Evolutionary conservation across 2,329 filamentous ascomycete genomes (phyloP), one percentile per base, ranked within the genome.

Genomic region (Fusarium gaditjirri): DNA sequence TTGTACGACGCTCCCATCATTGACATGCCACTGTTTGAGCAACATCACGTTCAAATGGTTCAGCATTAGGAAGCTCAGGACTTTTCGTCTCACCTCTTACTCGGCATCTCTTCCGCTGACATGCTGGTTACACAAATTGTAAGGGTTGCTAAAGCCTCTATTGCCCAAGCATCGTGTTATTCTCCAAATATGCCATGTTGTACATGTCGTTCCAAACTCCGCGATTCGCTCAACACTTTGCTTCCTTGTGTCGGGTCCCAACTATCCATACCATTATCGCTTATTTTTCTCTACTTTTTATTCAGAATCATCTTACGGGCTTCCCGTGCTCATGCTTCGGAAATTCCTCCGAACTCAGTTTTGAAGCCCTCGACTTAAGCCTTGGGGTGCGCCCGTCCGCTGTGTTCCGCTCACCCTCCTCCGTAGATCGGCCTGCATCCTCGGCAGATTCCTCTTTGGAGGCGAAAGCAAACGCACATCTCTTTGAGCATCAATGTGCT

Each of bases 1-100:
- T 75, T 76, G 62, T 65, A 73, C 67, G 46, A 76, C 60, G 56
- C 36, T 61, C 61, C 60, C 70, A 62, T 75, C 71, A 71, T 70
- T 65, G 63, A 76, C 75, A 76, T 76, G 69, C 75, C 75, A 76
- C 64, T 52, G 49, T 63, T 62, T 50, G 60, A 55, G 55, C 58
- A 61, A 46, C 36, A 59, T 55, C 68, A 68, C 55, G 29, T 56
- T 63, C 12, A 41, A 31, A 49, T 33, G 29, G 12, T 33, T 38
- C 31, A 68, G 49, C 39, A 49, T 72, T 64, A 64, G 57, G 64
- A 68, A 68, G 56, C 57, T 61, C 56, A 59, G 53, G 35, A 50
- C 43, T 43, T 21, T 9, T 46, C 52, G 47, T 54, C 46, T 57
- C 46, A 55, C 27, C 27, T 69, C 46, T 50, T 47, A 60, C 54